phyloP scores from a whole-genome alignment of 78 protist species.

The slime mould (Dictyostelium discoideum) region dicty_2.7 NC_007090.3:3153001-3153500 shows the following conservation, averaged over 20 bases:
- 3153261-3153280: neutral
- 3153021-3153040: conserved; percentile 41
- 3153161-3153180: conserved; percentile 47
- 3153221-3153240: conserved; percentile 13
- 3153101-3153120: conserved; percentile 24
- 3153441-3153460: conserved; percentile 51
- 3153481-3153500: conserved; percentile 32
- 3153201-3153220: conserved; percentile 6
- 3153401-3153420: conserved; percentile 32
- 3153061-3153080: conserved; percentile 27
- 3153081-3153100: conserved; percentile 3
- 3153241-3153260: conserved; percentile 12
- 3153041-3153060: conserved; percentile 45
- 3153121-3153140: conserved; percentile 33
- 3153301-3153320: conserved; percentile 52
- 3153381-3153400: conserved; percentile 45
- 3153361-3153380: conserved; percentile 3
- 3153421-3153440: conserved; percentile 16
- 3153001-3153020: neutral
- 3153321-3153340: conserved; percentile 42
- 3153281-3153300: conserved; percentile 42
- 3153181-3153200: neutral
- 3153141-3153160: conserved; percentile 29
- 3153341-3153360: neutral
- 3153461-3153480: conserved; percentile 38